Percentiles rank a stretch among this genome's conserved stretches.
phyloP scores from a whole-genome alignment of 208 protist genomes.

The Naegleria lovaniensis region DNA sequence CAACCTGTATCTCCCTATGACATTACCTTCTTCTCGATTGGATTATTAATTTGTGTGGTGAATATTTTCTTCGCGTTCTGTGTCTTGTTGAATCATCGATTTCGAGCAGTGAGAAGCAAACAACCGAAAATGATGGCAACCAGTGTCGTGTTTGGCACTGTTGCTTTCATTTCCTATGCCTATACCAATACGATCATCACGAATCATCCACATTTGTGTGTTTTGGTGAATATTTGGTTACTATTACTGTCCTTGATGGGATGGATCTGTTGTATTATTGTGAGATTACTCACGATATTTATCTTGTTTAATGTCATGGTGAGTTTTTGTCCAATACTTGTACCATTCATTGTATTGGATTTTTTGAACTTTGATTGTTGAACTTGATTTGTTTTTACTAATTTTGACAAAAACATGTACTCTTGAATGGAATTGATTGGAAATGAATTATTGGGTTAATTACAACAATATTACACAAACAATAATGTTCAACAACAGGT shows the following conservation, averaged over 20 bases:
- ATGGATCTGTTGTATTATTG: background rate
- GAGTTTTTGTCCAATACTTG: background rate
- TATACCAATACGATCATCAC: background rate
- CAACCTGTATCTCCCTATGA: background rate
- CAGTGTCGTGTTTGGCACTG: background rate
- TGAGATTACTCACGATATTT: background rate
- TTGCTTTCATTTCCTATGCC: background rate
- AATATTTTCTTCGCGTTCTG: background rate
- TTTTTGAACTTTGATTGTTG: no score
- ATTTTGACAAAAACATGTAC: no score
- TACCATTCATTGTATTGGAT: no score
- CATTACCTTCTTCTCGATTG: background rate
- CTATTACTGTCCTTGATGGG: background rate
- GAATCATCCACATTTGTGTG: background rate
- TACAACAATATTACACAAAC: no score
- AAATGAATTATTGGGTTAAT: no score
- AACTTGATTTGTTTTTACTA: no score
- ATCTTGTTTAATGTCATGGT: background rate
- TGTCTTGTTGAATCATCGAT: background rate
- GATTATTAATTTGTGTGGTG: background rate
- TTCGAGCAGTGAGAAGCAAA: background rate
- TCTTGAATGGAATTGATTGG: no score
- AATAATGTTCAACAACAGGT: background rate
- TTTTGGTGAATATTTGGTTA: background rate
- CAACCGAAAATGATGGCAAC: background rate